A percentile compares a stretch with the other conserved stretches of the same genome.
Evolutionary conservation across 2,329 filamentous ascomycete species (phyloP).

Genomic region (Penicillium aurantiogriseum): DNA sequence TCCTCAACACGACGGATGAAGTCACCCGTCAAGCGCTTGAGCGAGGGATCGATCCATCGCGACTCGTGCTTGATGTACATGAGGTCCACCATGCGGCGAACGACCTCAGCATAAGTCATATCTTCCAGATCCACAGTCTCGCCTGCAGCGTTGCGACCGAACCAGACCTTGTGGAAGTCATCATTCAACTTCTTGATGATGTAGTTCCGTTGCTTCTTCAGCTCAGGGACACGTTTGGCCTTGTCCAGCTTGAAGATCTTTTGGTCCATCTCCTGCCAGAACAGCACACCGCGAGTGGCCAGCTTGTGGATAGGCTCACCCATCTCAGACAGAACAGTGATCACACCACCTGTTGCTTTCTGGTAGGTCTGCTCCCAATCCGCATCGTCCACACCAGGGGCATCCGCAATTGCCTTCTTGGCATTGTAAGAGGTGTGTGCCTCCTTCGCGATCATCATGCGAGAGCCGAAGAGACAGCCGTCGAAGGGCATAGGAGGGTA

Average conservation of each 20-base stretch:
- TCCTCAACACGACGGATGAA: constrained; percentile 97
- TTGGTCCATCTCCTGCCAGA: constrained; percentile 99
- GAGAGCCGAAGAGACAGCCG: constrained; percentile 83
- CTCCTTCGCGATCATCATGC: constrained; percentile 94
- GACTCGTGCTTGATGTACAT: constrained; percentile 89
- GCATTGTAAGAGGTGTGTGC: constrained; percentile 82
- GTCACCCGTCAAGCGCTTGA: constrained; percentile 80
- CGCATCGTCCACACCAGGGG: constrained; percentile 74
- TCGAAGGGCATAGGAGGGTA: constrained; percentile 95
- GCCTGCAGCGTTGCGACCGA: constrained; percentile 77
- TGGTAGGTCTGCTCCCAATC: constrained; percentile 95
- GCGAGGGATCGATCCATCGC: constrained; percentile 87
- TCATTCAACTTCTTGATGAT: constrained; percentile 96
- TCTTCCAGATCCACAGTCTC: constrained; percentile 85
- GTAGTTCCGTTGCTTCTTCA: constrained; percentile 83
- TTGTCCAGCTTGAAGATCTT: constrained; percentile 97
- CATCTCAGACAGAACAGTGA: constrained; percentile 98
- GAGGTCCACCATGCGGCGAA: constrained; percentile 81
- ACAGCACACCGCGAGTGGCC: constrained; percentile 88
- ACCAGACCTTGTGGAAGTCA: constrained; percentile 97
- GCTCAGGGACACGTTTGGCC: constrained; percentile 82
- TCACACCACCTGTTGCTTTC: constrained; percentile 84
- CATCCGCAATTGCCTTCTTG: constrained; percentile 86
- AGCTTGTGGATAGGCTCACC: constrained; percentile 99
- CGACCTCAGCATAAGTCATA: constrained; percentile 90